These are phyloP conservation scores for Williopsis jadinii DNA, from an alignment of 1,139 yeast genomes.

Conservation along the genomic window DNA sequence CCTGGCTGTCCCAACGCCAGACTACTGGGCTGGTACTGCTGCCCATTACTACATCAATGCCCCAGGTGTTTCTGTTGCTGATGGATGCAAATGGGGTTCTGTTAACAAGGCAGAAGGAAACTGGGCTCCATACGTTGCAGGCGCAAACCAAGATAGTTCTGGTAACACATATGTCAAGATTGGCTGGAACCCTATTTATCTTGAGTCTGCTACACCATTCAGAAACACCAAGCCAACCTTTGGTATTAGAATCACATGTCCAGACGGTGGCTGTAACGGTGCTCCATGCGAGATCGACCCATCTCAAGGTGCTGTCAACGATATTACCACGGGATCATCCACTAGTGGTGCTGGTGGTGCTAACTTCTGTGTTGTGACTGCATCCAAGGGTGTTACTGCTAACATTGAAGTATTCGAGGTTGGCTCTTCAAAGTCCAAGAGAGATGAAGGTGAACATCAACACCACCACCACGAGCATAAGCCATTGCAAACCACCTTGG, in stretches of 20 bases:
- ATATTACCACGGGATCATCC: conserved; percentile 32
- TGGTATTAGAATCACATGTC: conserved; percentile 71
- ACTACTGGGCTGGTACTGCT: conserved; percentile 68
- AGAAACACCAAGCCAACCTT: conserved; percentile 49
- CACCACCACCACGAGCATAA: conserved; percentile 8
- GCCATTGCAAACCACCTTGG: conserved; percentile 2
- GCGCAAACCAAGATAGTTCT: conserved; percentile 66
- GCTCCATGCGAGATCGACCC: conserved; percentile 77
- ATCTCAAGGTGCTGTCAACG: conserved; percentile 47
- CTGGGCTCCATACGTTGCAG: conserved; percentile 93
- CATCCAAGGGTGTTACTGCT: conserved; percentile 54
- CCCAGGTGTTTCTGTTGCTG: conserved; percentile 72
- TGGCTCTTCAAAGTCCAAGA: conserved; percentile 10
- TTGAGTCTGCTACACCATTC: conserved; percentile 52
- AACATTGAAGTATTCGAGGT: conserved; percentile 61
- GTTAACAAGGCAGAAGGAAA: conserved; percentile 64
- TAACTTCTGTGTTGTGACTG: conserved; percentile 78
- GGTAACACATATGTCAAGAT: conserved; percentile 74
- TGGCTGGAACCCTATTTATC: conserved; percentile 86
- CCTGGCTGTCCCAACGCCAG: conserved; percentile 80
- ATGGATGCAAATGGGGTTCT: conserved; percentile 85
- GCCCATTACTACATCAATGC: conserved; percentile 84
- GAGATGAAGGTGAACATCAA: conserved; percentile 1
- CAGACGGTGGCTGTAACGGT: conserved; percentile 64
- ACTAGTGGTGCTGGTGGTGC: conserved; percentile 58